These are phyloP conservation scores for Croton setiger DNA, from an alignment of 441 rosid species.

Conservation along the genomic window DNA sequence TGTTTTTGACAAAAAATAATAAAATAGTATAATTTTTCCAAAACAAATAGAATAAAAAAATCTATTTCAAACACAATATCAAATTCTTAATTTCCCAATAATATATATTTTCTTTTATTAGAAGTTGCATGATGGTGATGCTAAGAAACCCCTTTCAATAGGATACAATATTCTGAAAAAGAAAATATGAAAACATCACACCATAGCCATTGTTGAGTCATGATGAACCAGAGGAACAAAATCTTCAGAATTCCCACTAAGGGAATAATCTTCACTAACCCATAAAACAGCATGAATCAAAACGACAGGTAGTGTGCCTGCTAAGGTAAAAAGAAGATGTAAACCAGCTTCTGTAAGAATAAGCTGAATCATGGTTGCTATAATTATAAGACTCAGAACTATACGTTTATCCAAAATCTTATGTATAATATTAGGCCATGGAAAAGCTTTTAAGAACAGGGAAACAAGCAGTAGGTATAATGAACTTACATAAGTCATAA, in stretches of 20 bases:
- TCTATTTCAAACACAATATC: no score
- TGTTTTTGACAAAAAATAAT: no score
- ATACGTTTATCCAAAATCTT: constrained; percentile 9
- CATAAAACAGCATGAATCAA: constrained; percentile 23
- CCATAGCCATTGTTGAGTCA: not conserved
- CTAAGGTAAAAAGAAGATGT: constrained; percentile 14
- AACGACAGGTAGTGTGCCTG: constrained; percentile 11
- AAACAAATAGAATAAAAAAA: no score
- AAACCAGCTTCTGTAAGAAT: not conserved
- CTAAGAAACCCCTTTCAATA: no score
- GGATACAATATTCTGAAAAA: not conserved
- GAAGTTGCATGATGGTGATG: no score
- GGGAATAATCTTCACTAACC: constrained; percentile 5
- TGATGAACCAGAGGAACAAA: not conserved
- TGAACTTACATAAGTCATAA: constrained; percentile 24
- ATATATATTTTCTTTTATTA: no score
- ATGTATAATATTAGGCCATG: not conserved
- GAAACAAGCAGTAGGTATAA: constrained; percentile 13
- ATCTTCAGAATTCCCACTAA: not conserved
- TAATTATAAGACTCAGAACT: constrained; percentile 5
- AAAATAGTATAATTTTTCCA: no score
- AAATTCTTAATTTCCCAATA: no score
- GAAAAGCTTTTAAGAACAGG: constrained; percentile 10
- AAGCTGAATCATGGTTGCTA: constrained; percentile 10
- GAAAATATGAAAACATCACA: constrained; percentile 4